phyloP scores from a whole-genome alignment of 1,139 yeast species.

The Schwanniomyces etchellsii region DNA sequence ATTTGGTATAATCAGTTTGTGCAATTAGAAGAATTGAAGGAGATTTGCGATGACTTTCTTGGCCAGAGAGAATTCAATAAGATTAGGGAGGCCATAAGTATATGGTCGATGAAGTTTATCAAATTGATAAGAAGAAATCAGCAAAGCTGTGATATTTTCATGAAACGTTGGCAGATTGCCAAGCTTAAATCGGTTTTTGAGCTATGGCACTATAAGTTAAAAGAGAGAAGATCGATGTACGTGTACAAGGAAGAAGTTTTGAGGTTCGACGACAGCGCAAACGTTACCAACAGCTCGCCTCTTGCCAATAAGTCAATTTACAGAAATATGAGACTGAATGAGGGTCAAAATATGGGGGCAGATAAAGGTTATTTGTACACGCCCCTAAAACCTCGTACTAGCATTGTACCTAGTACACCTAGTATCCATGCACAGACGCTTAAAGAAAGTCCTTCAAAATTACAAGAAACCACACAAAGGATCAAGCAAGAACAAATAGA shows the following conservation, averaged over 20 bases:
- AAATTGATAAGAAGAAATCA: slow-evolving; percentile 28
- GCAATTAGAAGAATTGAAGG: slow-evolving; percentile 18
- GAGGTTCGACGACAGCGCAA: slow-evolving; percentile 12
- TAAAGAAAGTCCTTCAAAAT: slow-evolving; percentile 31
- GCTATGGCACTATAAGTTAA: slow-evolving; percentile 28
- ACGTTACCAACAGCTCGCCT: slow-evolving; percentile 29
- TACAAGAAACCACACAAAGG: slow-evolving; percentile 36
- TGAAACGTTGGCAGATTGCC: slow-evolving; percentile 26
- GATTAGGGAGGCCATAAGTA: slow-evolving; percentile 22
- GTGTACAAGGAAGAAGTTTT: slow-evolving; percentile 5
- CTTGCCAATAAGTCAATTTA: slow-evolving; percentile 21
- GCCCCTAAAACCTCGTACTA: slow-evolving; percentile 26
- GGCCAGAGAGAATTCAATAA: slow-evolving; percentile 23
- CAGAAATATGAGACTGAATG: slow-evolving; percentile 4
- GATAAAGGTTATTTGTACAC: slow-evolving; percentile 20
- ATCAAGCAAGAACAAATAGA: slow-evolving; percentile 28
- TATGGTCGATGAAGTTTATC: slow-evolving; percentile 36
- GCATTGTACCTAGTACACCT: slow-evolving; percentile 12
- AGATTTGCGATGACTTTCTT: slow-evolving; percentile 23
- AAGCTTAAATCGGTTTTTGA: slow-evolving; percentile 28
- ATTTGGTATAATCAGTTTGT: slow-evolving; percentile 31
- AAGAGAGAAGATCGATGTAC: slow-evolving; percentile 5
- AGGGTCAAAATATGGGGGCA: slow-evolving; percentile 4
- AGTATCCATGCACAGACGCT: slow-evolving; percentile 15
- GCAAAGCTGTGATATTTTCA: slow-evolving; percentile 32